Evolutionary conservation across 345 rosid species (phyloP).

Genomic region (Camelina neglecta): DNA sequence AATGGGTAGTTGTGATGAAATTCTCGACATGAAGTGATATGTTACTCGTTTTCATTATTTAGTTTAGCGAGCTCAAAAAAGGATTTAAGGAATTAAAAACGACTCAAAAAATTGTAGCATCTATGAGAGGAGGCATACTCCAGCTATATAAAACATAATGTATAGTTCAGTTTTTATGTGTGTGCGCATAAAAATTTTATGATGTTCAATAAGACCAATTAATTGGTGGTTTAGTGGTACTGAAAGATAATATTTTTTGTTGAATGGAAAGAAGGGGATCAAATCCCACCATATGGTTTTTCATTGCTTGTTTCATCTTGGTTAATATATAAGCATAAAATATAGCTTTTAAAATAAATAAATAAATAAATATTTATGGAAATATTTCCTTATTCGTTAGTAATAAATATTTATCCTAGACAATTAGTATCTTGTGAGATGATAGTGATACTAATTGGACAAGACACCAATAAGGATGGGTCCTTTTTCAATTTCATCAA

Average conservation of each 20-base stretch:
- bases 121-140: too few relatives aligned
- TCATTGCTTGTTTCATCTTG: not conserved
- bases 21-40: too few relatives aligned
- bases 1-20: too few relatives aligned
- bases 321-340: not conserved
- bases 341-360: not conserved
- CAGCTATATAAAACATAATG: too few relatives aligned
- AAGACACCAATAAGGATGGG: constrained; percentile 32
- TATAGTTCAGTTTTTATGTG: too few relatives aligned
- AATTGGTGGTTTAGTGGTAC: not conserved
- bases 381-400: not conserved
- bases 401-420: not conserved
- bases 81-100: too few relatives aligned
- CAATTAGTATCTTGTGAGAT: not conserved
- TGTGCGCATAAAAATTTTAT: too few relatives aligned
- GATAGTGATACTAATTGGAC: constrained; percentile 11
- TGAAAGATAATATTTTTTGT: too few relatives aligned
- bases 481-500: constrained; percentile 13
- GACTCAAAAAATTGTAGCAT: too few relatives aligned
- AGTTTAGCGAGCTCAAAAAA: too few relatives aligned
- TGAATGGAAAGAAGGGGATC: not conserved
- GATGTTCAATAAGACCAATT: too few relatives aligned
- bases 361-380: not conserved
- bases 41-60: too few relatives aligned
- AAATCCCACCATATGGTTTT: not conserved